phyloP scores from a whole-genome alignment of 2,329 filamentous ascomycete species.

The Ascochyta rabiei region DNA sequence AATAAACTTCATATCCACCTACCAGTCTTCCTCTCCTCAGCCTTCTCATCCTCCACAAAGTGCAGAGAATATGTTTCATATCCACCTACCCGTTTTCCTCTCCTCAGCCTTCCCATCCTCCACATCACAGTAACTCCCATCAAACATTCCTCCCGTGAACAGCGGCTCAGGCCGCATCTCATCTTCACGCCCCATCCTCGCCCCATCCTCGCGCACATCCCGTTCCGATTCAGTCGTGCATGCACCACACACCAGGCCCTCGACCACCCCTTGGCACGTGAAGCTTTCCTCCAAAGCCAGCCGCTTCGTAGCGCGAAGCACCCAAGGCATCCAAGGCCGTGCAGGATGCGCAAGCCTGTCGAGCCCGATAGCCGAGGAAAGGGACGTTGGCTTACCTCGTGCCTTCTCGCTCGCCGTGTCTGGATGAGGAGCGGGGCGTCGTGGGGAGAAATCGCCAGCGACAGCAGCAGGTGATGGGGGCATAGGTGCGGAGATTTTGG shows the following conservation, averaged over 20 bases:
- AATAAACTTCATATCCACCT: background rate
- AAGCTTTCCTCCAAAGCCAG: slow-evolving; percentile 29
- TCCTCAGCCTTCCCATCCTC: background rate
- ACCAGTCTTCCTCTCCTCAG: background rate
- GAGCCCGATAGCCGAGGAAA: slow-evolving; percentile 15
- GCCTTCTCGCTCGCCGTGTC: background rate
- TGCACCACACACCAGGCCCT: background rate
- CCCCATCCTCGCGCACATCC: background rate
- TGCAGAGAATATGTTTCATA: background rate
- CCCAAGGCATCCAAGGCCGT: slow-evolving; percentile 1
- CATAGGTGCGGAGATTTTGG: slow-evolving; percentile 31
- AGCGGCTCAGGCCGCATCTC: slow-evolving; percentile 13
- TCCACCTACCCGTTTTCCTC: background rate
- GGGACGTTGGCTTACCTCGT: slow-evolving; percentile 3
- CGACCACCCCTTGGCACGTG: slow-evolving; percentile 24
- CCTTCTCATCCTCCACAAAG: background rate
- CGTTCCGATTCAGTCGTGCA: background rate
- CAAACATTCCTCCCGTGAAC: slow-evolving; percentile 3
- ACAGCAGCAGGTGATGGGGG: slow-evolving; percentile 9
- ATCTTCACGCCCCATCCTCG: background rate
- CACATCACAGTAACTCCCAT: background rate
- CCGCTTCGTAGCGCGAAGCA: slow-evolving; percentile 12
- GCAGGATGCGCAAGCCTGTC: slow-evolving; percentile 11
- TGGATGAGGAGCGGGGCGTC: background rate
- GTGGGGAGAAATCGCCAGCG: background rate